These are phyloP conservation scores for Cudoniella acicularis DNA, from an alignment of 495 filamentous ascomycete genomes.

Conservation along the genomic window DNA sequence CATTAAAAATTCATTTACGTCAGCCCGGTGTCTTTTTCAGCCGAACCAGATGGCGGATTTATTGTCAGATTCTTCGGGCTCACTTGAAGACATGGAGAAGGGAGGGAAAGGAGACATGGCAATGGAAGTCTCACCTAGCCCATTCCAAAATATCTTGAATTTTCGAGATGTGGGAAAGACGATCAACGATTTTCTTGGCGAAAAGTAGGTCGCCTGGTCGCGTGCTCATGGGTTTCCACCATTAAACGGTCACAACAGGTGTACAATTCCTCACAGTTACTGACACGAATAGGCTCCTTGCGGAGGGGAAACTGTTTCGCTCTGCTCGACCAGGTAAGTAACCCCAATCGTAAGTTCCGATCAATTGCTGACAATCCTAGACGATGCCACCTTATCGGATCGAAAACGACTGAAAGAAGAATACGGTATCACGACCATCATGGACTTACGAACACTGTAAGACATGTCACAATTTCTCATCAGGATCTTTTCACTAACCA, in stretches of 20 bases:
- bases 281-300: slow-evolving; percentile 61
- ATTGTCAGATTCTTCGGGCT: neutral
- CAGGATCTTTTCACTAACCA: slow-evolving; percentile 9
- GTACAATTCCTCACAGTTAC: no score
- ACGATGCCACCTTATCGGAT: slow-evolving; percentile 68
- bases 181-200: slow-evolving; percentile 56
- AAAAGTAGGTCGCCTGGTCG: slow-evolving; percentile 39
- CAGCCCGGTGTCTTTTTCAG: no score
- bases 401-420: slow-evolving; percentile 54
- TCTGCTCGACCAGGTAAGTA: slow-evolving; percentile 63
- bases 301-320: slow-evolving; percentile 67
- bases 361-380: slow-evolving; percentile 30
- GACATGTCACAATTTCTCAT: neutral
- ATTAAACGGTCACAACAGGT: no score
- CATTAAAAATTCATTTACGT: no score
- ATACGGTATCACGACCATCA: slow-evolving; percentile 62
- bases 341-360: slow-evolving; percentile 2
- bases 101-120: neutral
- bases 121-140: neutral
- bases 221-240: neutral
- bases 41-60: neutral
- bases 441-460: slow-evolving; percentile 65
- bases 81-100: neutral
- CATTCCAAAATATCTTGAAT: slow-evolving; percentile 68
- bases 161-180: slow-evolving; percentile 81